Conservation (phyloP, 805 yeast species). For the Brettanomyces naardenensis region DNA sequence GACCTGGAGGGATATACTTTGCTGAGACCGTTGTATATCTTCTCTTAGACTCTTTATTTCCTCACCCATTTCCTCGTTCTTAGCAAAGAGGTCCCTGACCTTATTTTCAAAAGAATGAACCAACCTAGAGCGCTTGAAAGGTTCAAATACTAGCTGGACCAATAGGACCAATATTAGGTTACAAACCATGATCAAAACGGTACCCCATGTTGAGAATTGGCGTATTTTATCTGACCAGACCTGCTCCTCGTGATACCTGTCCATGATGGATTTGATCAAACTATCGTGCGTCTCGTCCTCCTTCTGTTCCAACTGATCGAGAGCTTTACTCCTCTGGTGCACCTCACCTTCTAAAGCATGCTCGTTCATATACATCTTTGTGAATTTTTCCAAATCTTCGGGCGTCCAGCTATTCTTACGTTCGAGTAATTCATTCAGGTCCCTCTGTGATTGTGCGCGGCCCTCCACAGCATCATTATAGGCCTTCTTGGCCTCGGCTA, state of each 20-base stretch:
- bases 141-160: slow-evolving; percentile 86
- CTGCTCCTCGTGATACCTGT: slow-evolving; percentile 93
- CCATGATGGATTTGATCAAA: slow-evolving; percentile 68
- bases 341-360: slow-evolving; percentile 65
- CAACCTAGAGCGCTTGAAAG: slow-evolving; percentile 81
- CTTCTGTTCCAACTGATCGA: slow-evolving; percentile 47
- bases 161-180: slow-evolving; percentile 70
- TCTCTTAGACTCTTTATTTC: slow-evolving; percentile 13
- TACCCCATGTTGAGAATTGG: slow-evolving; percentile 94
- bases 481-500: slow-evolving; percentile 38
- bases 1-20: neutral
- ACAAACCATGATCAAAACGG: slow-evolving; percentile 81
- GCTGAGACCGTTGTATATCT: slow-evolving; percentile 10
- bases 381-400: slow-evolving; percentile 74
- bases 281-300: slow-evolving; percentile 66
- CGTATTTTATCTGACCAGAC: slow-evolving; percentile 97
- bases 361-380: slow-evolving; percentile 72
- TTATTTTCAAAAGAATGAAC: slow-evolving; percentile 79
- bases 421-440: slow-evolving; percentile 80
- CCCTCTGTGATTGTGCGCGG: slow-evolving; percentile 68
- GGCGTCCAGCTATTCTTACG: slow-evolving; percentile 79
- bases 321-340: slow-evolving; percentile 34
- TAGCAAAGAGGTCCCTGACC: slow-evolving; percentile 48
- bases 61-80: slow-evolving; percentile 15
- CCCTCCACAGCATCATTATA: slow-evolving; percentile 56